Percentiles rank a stretch among this genome's conserved stretches.
Evolutionary conservation across 1,284 basidiomycete species (phyloP).

Genomic region (Puccinia horiana): DNA sequence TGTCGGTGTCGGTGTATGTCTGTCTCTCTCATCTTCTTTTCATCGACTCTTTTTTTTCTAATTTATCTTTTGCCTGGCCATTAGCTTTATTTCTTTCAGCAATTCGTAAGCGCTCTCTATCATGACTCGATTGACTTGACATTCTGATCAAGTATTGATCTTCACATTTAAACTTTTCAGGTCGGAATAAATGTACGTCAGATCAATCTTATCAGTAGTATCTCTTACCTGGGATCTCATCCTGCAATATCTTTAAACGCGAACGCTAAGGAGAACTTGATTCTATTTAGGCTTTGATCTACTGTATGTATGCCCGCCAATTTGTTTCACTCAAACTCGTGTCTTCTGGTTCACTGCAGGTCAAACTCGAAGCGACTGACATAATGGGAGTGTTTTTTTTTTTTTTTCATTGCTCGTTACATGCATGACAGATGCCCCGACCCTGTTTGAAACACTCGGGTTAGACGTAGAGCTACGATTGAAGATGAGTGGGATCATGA

Average conservation of each 20-base stretch:
- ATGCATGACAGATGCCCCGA: slow-evolving; percentile 54
- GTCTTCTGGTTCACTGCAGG: neutral
- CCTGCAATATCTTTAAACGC: neutral
- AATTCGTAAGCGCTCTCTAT: slow-evolving; percentile 47
- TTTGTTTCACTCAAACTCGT: neutral
- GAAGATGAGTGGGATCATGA: slow-evolving; percentile 50
- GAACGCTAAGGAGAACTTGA: neutral
- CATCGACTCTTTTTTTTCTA: slow-evolving; percentile 37
- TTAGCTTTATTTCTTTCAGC: slow-evolving; percentile 53
- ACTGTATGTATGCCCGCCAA: slow-evolving; percentile 21
- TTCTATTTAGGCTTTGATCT: slow-evolving; percentile 44
- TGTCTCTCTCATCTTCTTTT: slow-evolving; percentile 47
- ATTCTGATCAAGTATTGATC: neutral
- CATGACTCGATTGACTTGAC: neutral
- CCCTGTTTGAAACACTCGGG: slow-evolving; percentile 52
- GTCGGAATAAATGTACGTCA: slow-evolving; percentile 19
- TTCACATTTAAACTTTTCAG: neutral
- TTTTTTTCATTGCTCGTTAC: neutral
- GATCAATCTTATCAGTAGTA: neutral
- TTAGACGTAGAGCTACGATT: slow-evolving; percentile 49
- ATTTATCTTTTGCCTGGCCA: neutral
- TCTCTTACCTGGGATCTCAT: neutral
- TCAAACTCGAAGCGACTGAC: neutral
- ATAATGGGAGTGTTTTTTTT: no score
- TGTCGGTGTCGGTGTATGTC: slow-evolving; percentile 53